Evolutionary conservation across 192 early-diverging fungal species (phyloP), one percentile per base, ranked within the genome.

Genomic region (Thamnidium elegans): DNA sequence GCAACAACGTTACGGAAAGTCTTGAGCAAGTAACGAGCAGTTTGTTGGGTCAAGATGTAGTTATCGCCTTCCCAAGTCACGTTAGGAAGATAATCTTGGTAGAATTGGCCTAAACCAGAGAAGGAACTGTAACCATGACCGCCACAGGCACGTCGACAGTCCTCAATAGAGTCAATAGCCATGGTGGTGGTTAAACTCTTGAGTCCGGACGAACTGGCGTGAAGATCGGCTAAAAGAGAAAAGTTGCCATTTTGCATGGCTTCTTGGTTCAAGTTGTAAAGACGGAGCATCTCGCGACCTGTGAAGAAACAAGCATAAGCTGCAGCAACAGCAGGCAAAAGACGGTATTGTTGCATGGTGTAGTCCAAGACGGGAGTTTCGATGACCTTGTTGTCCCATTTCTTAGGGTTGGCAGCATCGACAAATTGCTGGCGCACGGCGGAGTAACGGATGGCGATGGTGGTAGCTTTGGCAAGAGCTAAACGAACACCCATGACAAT

Each of bases 21-120:
- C 70, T 86, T 89, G 67, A 91, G 58, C 30, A 95, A 77, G 73
- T 90, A 93, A 42, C 91, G 89, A 39, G 84, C 78, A 14, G 89
- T 89, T 79, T 95, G 93, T 73, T 93, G 93, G 6, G 90, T 89
- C 63, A 95, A 70, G 19, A 95, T 81, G 69, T 89, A 87, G 81
- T 92, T 92, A 68, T 92, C 91, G 51, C 91, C 91, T 71, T 92
- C 91, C 87, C 86, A 90, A 53, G 89, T 92, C 47, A 84, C 84
- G 59, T 89, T 90, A 14, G 89, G 89, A 26, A 86, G 79, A 51
- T 84, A 80, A 67, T 92, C 85, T 69, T 81, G 82, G 31, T 84
- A 84, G 72, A 90, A 81, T 50, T 81, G 74, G 31, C 78, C 79
- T 11, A 92, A 77, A 1, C 91, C 91, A 44, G 86, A 86, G 78